Evolutionary conservation across 129 eudicot species (phyloP).

Genomic region (Kitagawia praeruptora): DNA sequence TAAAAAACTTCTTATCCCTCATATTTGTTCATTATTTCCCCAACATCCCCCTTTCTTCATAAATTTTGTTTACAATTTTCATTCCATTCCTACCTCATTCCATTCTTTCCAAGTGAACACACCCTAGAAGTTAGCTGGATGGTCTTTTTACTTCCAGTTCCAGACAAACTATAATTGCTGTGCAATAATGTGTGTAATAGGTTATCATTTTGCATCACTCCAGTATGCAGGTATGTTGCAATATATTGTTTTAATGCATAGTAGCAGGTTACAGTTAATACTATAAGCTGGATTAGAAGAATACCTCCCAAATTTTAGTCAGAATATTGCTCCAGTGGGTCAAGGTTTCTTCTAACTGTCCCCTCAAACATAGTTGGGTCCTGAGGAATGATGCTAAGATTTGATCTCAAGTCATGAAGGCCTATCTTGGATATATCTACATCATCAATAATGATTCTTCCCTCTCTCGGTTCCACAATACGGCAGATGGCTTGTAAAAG

Average conservation of each 20-base stretch:
- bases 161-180: neutral
- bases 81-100: too few species aligned
- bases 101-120: too few species aligned
- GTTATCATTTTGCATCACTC: neutral
- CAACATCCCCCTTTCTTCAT: too few species aligned
- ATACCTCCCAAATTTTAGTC: constrained; percentile 93
- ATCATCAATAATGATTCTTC: constrained; percentile 70
- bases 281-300: neutral
- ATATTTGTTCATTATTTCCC: too few species aligned
- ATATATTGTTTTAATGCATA: too few species aligned
- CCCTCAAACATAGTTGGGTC: constrained; percentile 98
- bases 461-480: constrained; percentile 71
- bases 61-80: too few species aligned
- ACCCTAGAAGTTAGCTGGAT: too few species aligned
- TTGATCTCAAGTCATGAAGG: constrained; percentile 84
- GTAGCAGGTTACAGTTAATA: neutral
- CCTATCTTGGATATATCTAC: constrained; percentile 88
- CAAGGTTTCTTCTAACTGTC: constrained; percentile 88
- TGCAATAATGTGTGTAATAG: too few species aligned
- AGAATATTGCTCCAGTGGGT: constrained; percentile 64
- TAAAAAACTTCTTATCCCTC: too few species aligned
- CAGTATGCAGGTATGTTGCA: neutral
- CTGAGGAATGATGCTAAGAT: constrained; percentile 96
- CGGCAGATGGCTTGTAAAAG: constrained; percentile 88
- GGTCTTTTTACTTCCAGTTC: neutral